Conservation (phyloP, 2,329 filamentous ascomycete species). For the Fusarium scirpi region DNA sequence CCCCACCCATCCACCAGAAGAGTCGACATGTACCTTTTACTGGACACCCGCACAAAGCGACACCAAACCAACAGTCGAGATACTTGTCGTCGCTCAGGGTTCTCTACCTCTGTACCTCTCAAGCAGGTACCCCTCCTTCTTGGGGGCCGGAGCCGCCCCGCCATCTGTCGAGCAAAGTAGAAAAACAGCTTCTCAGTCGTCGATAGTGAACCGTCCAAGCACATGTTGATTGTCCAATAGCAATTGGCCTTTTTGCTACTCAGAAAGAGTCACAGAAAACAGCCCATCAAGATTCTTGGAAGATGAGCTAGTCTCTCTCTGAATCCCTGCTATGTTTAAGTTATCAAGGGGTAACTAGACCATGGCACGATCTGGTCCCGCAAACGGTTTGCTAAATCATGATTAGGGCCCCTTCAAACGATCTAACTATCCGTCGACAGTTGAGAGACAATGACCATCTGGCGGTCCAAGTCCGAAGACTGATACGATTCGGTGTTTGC, state of each 20-base stretch:
- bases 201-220: slow-evolving; percentile 18
- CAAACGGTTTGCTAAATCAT: slow-evolving; percentile 28
- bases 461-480: slow-evolving; percentile 17
- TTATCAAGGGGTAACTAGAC: slow-evolving; percentile 11
- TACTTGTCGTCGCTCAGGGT: not conserved
- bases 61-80: not conserved
- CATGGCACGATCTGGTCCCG: slow-evolving; percentile 38
- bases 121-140: slow-evolving; percentile 10
- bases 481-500: slow-evolving; percentile 20
- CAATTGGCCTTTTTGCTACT: not conserved
- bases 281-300: slow-evolving; percentile 24
- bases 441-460: slow-evolving; percentile 2
- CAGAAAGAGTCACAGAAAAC: slow-evolving; percentile 18
- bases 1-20: slow-evolving; percentile 1
- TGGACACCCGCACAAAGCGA: not conserved
- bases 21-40: not conserved
- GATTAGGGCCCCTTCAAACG: not conserved
- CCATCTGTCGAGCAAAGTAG: slow-evolving; percentile 35
- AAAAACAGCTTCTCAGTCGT: slow-evolving; percentile 30
- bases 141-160: slow-evolving; percentile 36
- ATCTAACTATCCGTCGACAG: not conserved
- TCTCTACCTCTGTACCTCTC: not conserved
- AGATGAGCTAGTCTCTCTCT: slow-evolving; percentile 21
- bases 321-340: slow-evolving; percentile 15
- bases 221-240: slow-evolving; percentile 27